phyloP scores from a whole-genome alignment of 306 rosid species.

The Malus sieversii region DNA sequence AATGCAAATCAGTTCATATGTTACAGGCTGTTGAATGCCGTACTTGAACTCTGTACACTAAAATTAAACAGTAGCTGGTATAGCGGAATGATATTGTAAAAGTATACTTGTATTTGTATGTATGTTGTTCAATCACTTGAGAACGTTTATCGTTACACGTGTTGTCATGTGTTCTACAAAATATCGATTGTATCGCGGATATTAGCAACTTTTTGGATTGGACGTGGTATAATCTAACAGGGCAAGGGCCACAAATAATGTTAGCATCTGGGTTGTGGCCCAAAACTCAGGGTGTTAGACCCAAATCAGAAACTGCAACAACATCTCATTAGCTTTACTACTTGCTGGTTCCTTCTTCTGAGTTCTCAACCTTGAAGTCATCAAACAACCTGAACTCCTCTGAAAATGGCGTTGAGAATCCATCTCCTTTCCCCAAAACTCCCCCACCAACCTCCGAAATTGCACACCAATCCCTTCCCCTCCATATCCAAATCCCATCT shows the following conservation, averaged over 20 bases:
- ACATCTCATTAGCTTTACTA: too few relatives aligned
- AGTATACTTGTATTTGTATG: too few relatives aligned
- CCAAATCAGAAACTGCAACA: too few relatives aligned
- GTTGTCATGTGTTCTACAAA: too few relatives aligned
- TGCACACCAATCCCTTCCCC: background rate
- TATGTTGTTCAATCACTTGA: background rate
- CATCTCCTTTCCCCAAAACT: conserved; percentile 3
- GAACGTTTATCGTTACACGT: too few relatives aligned
- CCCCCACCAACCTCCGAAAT: conserved; percentile 12
- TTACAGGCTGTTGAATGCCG: background rate
- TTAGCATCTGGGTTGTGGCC: background rate
- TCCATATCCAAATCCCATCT: background rate
- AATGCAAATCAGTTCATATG: background rate
- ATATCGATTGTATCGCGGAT: too few relatives aligned
- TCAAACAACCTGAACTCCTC: background rate
- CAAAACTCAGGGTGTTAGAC: background rate
- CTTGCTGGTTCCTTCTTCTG: too few relatives aligned
- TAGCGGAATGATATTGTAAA: too few relatives aligned
- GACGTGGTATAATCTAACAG: background rate
- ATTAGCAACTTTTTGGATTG: background rate
- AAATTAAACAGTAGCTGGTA: background rate
- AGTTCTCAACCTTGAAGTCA: too few relatives aligned
- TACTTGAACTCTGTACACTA: background rate
- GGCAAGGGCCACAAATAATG: background rate
- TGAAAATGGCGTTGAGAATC: conserved; percentile 39